Base-by-base conservation (phyloP, 768 basidiomycete species). In the Lactarius quietus region DNA sequence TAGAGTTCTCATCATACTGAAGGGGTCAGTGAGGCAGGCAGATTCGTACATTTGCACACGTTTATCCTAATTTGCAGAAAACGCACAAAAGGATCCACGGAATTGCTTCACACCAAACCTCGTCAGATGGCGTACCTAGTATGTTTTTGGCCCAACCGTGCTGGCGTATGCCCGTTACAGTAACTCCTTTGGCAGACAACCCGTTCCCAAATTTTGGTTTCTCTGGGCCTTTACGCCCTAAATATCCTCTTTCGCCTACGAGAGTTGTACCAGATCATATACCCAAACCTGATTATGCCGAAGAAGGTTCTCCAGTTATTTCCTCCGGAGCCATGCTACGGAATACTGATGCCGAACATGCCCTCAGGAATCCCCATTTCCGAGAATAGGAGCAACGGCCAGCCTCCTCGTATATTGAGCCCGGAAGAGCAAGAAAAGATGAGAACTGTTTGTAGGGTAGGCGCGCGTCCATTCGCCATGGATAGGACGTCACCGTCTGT, bases 401-500 rank as follows among this genome's bases (percentile, higher is more conserved):
- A 86, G 71, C 81, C 86, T 26, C 87, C 88, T 3, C 83, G 82
- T 29, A 80, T 92, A 62, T 79, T 95, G 61, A 84, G 75, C 62
- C 72, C 76, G 15, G 87, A 90, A 70, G 93, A 96, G 75, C 90
- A 93, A 62, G 88, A 90, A 67, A 95, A 88, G 72, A 96, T 98
- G 93, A 83, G 91, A 66, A 85, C 79, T 4, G 93, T 86, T 14
- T 96, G 93, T 77, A 82, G 82, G 74, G 97, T 97, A 81, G 17
- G 41, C 65, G 57, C 61, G 28, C 54, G 28, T 26, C 55, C 28
- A 55, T n/a, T n/a, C 14, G 41, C 45, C 41, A 33, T 20, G 52
- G 58, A 43, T 48, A 29, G 28, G 54, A 29, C 41, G 23, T 36
- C 31, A 68, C 60, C 61, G 14, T 36, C 10, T 56, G 29, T n/a